Conservation (phyloP, 345 rosid genomes). For the Eucalyptus victrix region DNA sequence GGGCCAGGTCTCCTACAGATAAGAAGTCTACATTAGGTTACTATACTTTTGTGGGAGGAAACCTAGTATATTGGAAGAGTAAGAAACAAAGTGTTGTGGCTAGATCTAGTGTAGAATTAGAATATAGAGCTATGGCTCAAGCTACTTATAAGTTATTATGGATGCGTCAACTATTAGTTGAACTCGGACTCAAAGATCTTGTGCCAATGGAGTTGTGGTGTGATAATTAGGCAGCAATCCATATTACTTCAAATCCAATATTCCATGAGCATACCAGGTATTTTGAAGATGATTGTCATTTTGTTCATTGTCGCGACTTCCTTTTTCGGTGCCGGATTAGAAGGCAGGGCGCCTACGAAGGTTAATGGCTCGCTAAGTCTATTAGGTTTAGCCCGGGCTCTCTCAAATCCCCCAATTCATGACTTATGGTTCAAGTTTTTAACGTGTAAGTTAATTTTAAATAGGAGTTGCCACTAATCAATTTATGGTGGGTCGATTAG, state of each 20-base stretch:
- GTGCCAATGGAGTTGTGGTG: not conserved
- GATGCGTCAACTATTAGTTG: not conserved
- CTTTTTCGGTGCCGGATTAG: too few species aligned
- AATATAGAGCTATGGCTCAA: not conserved
- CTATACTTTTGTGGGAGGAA: not conserved
- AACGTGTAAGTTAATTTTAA: too few species aligned
- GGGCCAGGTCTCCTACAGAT: fast-evolving
- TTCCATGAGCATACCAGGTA: not conserved
- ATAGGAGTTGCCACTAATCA: too few species aligned
- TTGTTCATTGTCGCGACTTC: too few species aligned
- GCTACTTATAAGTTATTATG: not conserved
- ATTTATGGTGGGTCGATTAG: too few species aligned
- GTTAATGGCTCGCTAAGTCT: too few species aligned
- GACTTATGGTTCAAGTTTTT: too few species aligned
- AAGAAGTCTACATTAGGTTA: not conserved
- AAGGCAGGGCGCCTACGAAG: too few species aligned
- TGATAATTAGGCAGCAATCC: not conserved
- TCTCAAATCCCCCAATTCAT: too few species aligned
- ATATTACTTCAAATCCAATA: not conserved
- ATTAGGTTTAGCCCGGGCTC: too few species aligned
- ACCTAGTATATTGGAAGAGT: not conserved
- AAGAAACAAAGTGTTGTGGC: not conserved
- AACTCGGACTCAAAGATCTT: not conserved
- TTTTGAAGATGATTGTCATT: not conserved
- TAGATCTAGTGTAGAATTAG: not conserved